Evolutionary conservation across 106 monocot genomes (phyloP).

Genomic region (Dioscorea dumetorum): DNA sequence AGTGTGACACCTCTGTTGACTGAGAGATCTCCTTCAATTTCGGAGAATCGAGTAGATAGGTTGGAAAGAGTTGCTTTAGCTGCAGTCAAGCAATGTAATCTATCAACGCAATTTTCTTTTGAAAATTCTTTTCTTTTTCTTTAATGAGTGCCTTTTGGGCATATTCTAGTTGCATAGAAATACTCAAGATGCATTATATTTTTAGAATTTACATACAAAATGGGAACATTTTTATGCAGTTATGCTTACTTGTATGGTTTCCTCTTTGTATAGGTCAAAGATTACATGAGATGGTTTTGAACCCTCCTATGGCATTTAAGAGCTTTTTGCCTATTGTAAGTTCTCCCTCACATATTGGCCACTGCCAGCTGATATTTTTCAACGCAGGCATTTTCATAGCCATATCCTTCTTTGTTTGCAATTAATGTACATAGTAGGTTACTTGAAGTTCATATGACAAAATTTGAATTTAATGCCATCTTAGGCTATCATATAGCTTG

Average conservation of each 20-base stretch:
- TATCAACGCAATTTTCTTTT: not conserved
- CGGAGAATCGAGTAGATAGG: conserved; percentile 81
- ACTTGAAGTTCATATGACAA: too few relatives aligned
- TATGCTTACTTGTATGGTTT: conserved; percentile 1
- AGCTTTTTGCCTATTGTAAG: conserved; percentile 66
- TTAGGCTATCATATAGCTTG: too few relatives aligned
- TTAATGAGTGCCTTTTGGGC: too few relatives aligned
- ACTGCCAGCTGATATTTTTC: too few relatives aligned
- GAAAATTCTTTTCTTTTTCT: not conserved
- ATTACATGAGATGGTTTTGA: conserved; percentile 75
- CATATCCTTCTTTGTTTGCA: too few relatives aligned
- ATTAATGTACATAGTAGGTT: too few relatives aligned
- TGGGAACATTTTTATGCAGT: not conserved
- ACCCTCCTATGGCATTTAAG: conserved; percentile 51
- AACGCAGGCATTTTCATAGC: too few relatives aligned
- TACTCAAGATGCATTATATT: too few relatives aligned
- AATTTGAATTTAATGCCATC: too few relatives aligned
- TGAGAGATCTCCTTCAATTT: conserved; percentile 56
- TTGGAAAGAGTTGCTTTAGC: conserved; percentile 80
- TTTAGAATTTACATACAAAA: too few relatives aligned
- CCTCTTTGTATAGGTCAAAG: conserved; percentile 62
- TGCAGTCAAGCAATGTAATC: conserved; percentile 85
- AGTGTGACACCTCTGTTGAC: conserved; percentile 86
- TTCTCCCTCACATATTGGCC: conserved; percentile 4
- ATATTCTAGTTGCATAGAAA: too few relatives aligned